These are phyloP conservation scores for Lachnellula cervina DNA, from an alignment of 2,329 filamentous ascomycete species.

Conservation along the genomic window DNA sequence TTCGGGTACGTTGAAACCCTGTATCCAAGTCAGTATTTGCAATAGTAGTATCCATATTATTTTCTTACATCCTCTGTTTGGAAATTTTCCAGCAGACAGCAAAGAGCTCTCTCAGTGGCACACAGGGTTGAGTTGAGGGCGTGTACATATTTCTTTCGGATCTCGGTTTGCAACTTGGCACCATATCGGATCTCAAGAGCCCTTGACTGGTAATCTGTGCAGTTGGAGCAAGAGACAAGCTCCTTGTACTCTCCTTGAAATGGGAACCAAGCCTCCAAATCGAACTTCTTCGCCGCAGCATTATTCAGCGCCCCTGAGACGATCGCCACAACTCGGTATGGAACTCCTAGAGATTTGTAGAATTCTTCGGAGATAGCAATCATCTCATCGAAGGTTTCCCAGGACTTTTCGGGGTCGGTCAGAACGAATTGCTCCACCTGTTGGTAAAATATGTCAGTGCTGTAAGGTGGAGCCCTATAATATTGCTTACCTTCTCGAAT, in stretches of 20 bases:
- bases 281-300: constrained; percentile 84
- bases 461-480: constrained; percentile 9
- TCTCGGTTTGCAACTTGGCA: constrained; percentile 76
- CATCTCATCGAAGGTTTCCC: constrained; percentile 93
- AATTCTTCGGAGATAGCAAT: constrained; percentile 88
- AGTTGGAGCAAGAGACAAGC: constrained; percentile 95
- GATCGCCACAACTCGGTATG: constrained; percentile 88
- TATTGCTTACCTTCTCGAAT: constrained; percentile 71
- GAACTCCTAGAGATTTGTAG: constrained; percentile 82
- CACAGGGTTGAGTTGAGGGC: constrained; percentile 85
- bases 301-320: constrained; percentile 96
- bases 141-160: constrained; percentile 91
- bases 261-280: constrained; percentile 94
- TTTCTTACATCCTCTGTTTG: constrained; percentile 73
- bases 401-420: constrained; percentile 83
- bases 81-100: constrained; percentile 95
- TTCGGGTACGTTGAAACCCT: constrained; percentile 77
- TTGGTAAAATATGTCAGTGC: constrained; percentile 29
- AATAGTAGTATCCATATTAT: neutral
- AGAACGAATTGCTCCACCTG: constrained; percentile 73
- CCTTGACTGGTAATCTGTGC: constrained; percentile 93
- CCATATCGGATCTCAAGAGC: constrained; percentile 91
- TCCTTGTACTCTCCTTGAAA: constrained; percentile 98
- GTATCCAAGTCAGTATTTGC: neutral
- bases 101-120: constrained; percentile 86